Conservation (phyloP, 441 rosid genomes). For the Eugenia klotzschiana region DNA sequence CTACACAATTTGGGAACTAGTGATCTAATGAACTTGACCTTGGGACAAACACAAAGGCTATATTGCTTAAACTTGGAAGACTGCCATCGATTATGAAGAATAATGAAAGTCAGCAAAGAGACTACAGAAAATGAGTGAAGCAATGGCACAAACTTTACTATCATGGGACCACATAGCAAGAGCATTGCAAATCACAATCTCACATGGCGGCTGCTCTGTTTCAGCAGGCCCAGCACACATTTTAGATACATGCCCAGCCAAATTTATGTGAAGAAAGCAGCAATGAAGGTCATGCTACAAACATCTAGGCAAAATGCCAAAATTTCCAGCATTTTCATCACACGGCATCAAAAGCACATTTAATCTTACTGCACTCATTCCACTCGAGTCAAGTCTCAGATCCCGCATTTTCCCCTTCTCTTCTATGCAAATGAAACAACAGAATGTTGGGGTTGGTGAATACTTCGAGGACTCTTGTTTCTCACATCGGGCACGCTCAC, state of each 20-base stretch:
- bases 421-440: neutral
- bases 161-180: slow-evolving; percentile 16
- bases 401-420: neutral
- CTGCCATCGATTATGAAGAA: neutral
- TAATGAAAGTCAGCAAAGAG: neutral
- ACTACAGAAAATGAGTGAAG: neutral
- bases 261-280: neutral
- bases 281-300: neutral
- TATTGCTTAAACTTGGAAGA: neutral
- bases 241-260: neutral
- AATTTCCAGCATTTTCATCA: neutral
- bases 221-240: neutral
- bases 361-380: neutral
- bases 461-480: too few relatives aligned
- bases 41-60: neutral
- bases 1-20: neutral
- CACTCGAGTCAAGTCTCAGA: neutral
- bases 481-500: too few relatives aligned
- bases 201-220: neutral
- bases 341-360: neutral
- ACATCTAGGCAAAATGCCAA: neutral
- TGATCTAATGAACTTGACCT: neutral
- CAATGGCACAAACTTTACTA: neutral
- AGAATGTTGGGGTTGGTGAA: too few relatives aligned
- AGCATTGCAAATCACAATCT: slow-evolving; percentile 3